Percentiles rank a stretch among this genome's conserved stretches.
Evolutionary conservation across 1,284 basidiomycete species (phyloP).

Genomic region (Ganoderma leucocontextum): DNA sequence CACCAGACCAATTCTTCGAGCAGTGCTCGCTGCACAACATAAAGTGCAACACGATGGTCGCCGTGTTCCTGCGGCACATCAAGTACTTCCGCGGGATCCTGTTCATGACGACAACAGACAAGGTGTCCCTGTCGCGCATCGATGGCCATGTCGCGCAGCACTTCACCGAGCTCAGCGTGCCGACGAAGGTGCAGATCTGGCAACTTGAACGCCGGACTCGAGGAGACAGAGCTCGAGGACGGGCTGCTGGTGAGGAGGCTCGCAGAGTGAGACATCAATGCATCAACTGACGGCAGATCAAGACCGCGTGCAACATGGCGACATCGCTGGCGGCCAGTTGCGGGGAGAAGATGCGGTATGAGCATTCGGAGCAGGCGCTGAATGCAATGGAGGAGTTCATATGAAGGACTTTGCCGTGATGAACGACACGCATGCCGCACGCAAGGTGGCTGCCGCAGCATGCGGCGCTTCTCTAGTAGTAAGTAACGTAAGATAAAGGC

Average conservation of each 20-base stretch:
- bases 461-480: too few relatives aligned
- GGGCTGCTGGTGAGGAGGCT: constrained; percentile 53
- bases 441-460: too few relatives aligned
- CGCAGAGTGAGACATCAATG: constrained; percentile 60
- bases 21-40: constrained; percentile 65
- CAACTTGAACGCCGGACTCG: constrained; percentile 50
- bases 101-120: constrained; percentile 74
- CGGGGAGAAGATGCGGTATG: constrained; percentile 51
- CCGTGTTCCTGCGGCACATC: constrained; percentile 66
- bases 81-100: constrained; percentile 71
- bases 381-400: constrained; percentile 48
- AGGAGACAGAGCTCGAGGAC: constrained; percentile 42
- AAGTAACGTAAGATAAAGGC: too few relatives aligned
- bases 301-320: constrained; percentile 68
- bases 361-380: constrained; percentile 61
- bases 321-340: constrained; percentile 60
- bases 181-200: constrained; percentile 63
- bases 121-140: constrained; percentile 73
- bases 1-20: too few relatives aligned
- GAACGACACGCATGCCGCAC: too few relatives aligned
- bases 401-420: constrained; percentile 24
- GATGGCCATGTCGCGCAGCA: constrained; percentile 68
- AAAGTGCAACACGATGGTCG: constrained; percentile 66
- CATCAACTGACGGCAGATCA: constrained; percentile 70
- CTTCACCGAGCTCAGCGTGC: constrained; percentile 58